Evolutionary conservation across 1,284 basidiomycete genomes (phyloP), one percentile per base, ranked within the genome.

Genomic region (Mixia osmundae): DNA sequence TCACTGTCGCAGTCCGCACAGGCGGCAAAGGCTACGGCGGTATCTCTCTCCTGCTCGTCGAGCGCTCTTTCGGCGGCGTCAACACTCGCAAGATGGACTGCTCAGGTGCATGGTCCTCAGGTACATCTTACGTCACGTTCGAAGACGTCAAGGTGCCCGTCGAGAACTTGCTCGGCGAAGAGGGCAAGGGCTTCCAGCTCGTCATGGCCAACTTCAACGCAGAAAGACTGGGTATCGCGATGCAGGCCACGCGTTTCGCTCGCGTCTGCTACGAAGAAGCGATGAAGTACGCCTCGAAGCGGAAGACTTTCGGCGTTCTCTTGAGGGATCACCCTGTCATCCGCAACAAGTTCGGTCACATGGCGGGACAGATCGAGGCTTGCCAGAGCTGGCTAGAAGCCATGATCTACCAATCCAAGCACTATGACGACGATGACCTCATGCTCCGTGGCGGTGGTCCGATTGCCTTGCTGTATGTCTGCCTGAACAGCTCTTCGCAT

Each of bases 11-110:
- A 0, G 55, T 56, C 8, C 47, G 56, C n/a, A 57, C 56, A 0
- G 53, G 51, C 2, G 57, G 54, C 27, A 55, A 57, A 19, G 57
- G 56, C n/a, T 44, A 51, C 15, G 36, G 39, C 3, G 57, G 57
- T 5, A 48, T 58, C 35, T 53, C 53, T 9, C 41, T 58, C 15
- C 43, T 58, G 15, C 38, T 57, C 11, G 51, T 58, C 20, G 50
- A 49, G 11, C 38, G 47, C 6, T 38, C 41, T 10, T 38, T 45
- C 14, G 50, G 49, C 10, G 50, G 50, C 4, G 33, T 51, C 4
- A 38, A 18, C 24, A 41, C 46, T 45, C 15, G 43, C 37, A 3
- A 32, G 23, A 43, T 43, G 41, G 33, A 34, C 15, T 24, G 21
- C 22, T 25, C 25, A 24, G 33, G 33, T 20, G 33, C 52, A 4